Base-by-base conservation (phyloP, 2,329 filamentous ascomycete species). In the Neofusicoccum sp. region DNA sequence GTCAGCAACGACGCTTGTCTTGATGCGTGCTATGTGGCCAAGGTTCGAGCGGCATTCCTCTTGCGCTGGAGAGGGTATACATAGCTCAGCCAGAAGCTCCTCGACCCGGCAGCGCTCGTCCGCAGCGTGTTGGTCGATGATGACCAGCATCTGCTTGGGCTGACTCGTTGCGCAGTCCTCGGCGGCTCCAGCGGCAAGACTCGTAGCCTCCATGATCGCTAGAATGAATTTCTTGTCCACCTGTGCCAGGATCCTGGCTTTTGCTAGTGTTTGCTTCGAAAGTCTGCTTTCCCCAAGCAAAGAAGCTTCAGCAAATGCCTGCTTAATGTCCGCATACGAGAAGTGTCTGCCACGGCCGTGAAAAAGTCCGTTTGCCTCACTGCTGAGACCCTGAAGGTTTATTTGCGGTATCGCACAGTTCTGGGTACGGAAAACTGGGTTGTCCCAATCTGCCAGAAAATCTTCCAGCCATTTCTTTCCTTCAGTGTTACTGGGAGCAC, bases 61-160 rank as follows among this genome's bases (percentile, higher is more conserved):
- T 26, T 24, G 33, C 62, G 49, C 14, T 63, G 56, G 33, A 59
- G 33, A 3, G 54, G 11, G 16, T 57, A 30, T 47, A 66, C 81
- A 86, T 33, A 89, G 75, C 2, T 85, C 80, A 26, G 70, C 63
- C 71, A 96, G 86, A 1, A 99, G 79, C 0, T 74, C 71, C 70
- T 99, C 95, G 1, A 98, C 83, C 1, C 87, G 86, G 64, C 89
- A 86, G 47, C 95, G 84, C 76, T 99, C 95, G 71, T 97, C 93
- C 3, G 93, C 95, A 0, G 95, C 95, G 71, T 99, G 95, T 69
- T 99, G 95, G 69, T 99, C 95, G 5, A 97, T 82, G 40, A 97
- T 79, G 0, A 96, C 81, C 4, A 98, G 76, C 1, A 86, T 66
- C 2, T 70, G 64, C 28, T 51, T 70, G 48, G 16, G 14, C 45